Evolutionary conservation across 23 red algal species (phyloP), one percentile per base, ranked within the genome.

Genomic region (Agarophyton chilense): DNA sequence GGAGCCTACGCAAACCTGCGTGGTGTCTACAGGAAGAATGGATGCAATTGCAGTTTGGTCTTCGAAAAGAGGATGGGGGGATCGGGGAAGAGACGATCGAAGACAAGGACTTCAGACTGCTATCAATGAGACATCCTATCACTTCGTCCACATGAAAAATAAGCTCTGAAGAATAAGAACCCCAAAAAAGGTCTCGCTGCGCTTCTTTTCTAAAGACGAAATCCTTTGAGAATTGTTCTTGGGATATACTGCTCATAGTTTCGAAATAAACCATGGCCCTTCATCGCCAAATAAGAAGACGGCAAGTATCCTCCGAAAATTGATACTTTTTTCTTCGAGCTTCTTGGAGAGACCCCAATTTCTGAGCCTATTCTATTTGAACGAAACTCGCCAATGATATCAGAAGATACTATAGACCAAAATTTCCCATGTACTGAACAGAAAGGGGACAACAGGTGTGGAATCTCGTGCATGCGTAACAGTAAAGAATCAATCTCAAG

Each of bases 121-220:
- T 45, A 61, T 89, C 85, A 1, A 77, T 26, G 19, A 89, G 11
- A 89, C 85, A 89, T 45, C 85, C 85, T 29, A 40, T 77, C 52
- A 89, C 70, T 89, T 42, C 60, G 14, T 71, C 58, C 52, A 77
- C 35, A 40, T 49, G 10, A 6, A 89, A 8, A 31, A 47, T 22
- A 32, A 89, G 45, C 25, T 62, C 52, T 18, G 85, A 77, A 36
- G 46, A 25, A 49, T 77, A 89, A 14, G 71, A 51, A 16, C 85
- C 73, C 67, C 85, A 78, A 42, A 74, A 52, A n/a, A 17, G 70
- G 70, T 51, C 85, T 78, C 4, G 85, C 67, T 18, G 35, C 35
- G 31, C 14, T 78, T 52, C 71, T 24, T 52, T 89, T 89, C 68
- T n/a, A 40, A 2, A 89, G 50, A n/a, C 71, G 29, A 57, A 89